Evolutionary conservation across 768 basidiomycete species (phyloP).

Genomic region (Candolleomyces aberdarensis): DNA sequence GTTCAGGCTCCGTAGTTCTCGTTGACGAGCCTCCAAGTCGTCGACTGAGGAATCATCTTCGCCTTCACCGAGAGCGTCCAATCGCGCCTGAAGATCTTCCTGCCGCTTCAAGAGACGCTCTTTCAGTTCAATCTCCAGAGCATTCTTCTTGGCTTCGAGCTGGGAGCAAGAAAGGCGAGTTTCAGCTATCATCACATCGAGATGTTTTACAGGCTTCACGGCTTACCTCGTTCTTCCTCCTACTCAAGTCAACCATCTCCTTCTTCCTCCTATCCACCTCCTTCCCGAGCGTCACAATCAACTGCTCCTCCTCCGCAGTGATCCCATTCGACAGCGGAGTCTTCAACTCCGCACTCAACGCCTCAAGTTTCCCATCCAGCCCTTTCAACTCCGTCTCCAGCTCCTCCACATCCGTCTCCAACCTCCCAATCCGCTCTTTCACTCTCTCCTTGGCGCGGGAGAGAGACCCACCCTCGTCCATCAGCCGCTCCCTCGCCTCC

Average conservation of each 20-base stretch:
- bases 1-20: constrained; percentile 69
- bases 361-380: constrained; percentile 58
- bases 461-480: constrained; percentile 57
- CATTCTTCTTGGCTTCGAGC: constrained; percentile 74
- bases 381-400: constrained; percentile 67
- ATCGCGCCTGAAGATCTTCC: constrained; percentile 71
- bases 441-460: constrained; percentile 70
- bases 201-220: too few species aligned
- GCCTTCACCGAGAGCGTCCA: constrained; percentile 72
- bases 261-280: constrained; percentile 77
- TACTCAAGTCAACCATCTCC: constrained; percentile 63
- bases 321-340: constrained; percentile 76
- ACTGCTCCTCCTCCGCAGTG: constrained; percentile 64
- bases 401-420: constrained; percentile 69
- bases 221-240: constrained; percentile 68
- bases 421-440: constrained; percentile 51
- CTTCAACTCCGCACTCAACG: constrained; percentile 65
- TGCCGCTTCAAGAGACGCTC: constrained; percentile 80
- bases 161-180: constrained; percentile 20
- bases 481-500: constrained; percentile 62
- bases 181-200: too few species aligned
- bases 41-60: constrained; percentile 58
- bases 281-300: constrained; percentile 64
- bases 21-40: constrained; percentile 62
- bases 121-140: constrained; percentile 89